Conservation (phyloP, 1,139 yeast genomes). For the Zygotorulaspora mrakii region DNA sequence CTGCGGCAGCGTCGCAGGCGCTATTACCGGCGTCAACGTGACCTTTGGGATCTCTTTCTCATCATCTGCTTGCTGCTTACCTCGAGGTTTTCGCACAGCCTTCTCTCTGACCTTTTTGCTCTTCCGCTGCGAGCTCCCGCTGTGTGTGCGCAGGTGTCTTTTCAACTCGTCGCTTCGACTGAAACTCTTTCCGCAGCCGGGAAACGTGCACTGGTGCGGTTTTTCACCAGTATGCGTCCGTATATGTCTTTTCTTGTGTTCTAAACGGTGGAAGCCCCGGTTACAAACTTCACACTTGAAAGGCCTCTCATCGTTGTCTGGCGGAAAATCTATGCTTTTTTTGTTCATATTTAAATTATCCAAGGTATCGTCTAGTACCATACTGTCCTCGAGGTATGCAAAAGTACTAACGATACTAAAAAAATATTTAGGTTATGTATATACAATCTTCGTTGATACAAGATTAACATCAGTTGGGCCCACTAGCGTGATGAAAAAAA, state of each 20-base stretch:
- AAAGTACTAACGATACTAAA: background rate
- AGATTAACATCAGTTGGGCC: background rate
- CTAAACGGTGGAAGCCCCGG: conserved; percentile 86
- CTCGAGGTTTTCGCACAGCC: conserved; percentile 11
- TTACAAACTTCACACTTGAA: conserved; percentile 89
- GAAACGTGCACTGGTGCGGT: conserved; percentile 84
- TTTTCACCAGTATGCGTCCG: conserved; percentile 95
- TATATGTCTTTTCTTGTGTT: conserved; percentile 91
- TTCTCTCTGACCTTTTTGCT: conserved; percentile 11
- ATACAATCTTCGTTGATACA: background rate
- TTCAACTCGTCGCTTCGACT: conserved; percentile 88
- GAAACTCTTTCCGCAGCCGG: conserved; percentile 82
- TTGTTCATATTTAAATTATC: conserved; percentile 6
- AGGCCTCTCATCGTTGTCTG: conserved; percentile 44
- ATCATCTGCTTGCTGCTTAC: conserved; percentile 2
- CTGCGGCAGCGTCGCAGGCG: conserved; percentile 1
- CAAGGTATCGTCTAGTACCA: background rate
- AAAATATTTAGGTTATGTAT: too few relatives aligned
- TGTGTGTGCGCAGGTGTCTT: conserved; percentile 80
- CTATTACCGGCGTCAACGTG: conserved; percentile 1
- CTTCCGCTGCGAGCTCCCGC: conserved; percentile 22
- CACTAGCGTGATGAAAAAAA: background rate
- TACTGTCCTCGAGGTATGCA: background rate
- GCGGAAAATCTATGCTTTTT: conserved; percentile 15
- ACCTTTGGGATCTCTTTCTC: conserved; percentile 3